Evolutionary conservation across 331 rosid species (phyloP), one percentile per base, ranked within the genome.

Genomic region (Malus hybrid): DNA sequence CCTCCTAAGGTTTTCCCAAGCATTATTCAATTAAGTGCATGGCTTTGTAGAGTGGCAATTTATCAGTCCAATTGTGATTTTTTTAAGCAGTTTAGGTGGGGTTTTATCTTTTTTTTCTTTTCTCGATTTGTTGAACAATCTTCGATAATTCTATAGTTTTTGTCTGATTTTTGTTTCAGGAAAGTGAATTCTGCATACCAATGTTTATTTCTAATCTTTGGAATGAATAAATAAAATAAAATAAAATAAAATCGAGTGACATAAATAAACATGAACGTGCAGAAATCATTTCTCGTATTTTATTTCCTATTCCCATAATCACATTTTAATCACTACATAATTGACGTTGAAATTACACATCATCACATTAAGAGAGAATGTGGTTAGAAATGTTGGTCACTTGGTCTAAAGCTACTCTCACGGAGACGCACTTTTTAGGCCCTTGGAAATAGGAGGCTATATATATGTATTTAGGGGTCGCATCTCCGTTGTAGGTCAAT

Each of bases 121-220:
- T 67, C 70, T 56, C 76, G 82, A 87, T 87, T 87, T 87, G 79
- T 81, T 80, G 84, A 56, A 79, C 72, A 75, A 84, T 79, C 80
- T 80, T 85, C 73, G 50, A 77, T 86, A 76, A 73, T 82, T 90
- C 82, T 20, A 72, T 69, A 55, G 80, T 82, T 65, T 64, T 64
- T 39, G 31, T 76, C 31, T 18, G 0, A 15, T n/a, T 16, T 29
- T 32, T 65, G 46, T 16, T 65, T 65, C 10, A 20, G 7, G 3
- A 0, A 52, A 6, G 0, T 52, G 57, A 52, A 2, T 52, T 52
- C 57, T 0, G 10, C 57, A 16, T 1, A 52, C 7, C 7, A 1
- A 52, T 16, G 10, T 50, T 50, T 16, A 50, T 50, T 16, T 52
- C 1, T 52, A 3, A 52, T 18, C 19, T 16, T 52, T 52, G 0